Evolutionary conservation across 2,329 filamentous ascomycete genomes (phyloP), one percentile per base, ranked within the genome.

Genomic region (Aspergillus nomiae): DNA sequence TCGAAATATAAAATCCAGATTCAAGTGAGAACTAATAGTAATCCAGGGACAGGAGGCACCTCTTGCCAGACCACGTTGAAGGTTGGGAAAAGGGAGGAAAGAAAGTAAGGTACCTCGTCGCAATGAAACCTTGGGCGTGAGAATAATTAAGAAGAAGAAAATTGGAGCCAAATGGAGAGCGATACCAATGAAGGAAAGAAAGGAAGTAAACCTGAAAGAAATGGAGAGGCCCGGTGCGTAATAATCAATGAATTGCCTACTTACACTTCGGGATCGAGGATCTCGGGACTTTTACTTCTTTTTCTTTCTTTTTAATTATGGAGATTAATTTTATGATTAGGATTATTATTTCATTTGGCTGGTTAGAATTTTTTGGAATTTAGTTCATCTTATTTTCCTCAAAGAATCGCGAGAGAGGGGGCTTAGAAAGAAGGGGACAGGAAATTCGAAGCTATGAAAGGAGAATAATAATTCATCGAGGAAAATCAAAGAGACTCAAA

Each of bases 161-260:
- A 69, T 10, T 55, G 51, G 51, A 55, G 70, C 66, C 65, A 68
- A 68, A 66, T 66, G 67, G 63, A 68, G 65, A 63, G 48, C 46
- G 24, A 51, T 51, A n/a, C 48, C 48, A 51, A 51, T 51, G 48
- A 51, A 41, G 61, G 56, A 59, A 59, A 59, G 59, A 57, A 63
- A 51, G 46, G 30, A 61, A 65, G 58, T 56, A 62, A 67, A 62
- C 63, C 56, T 62, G 65, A 64, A 69, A 63, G 64, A 62, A 55
- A 56, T 53, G 21, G 54, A 45, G 12, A 55, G 21, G 30, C 30
- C 46, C 41, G 38, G 19, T 51, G 48, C 48, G 48, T 51, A 51
- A 51, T 56, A 56, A 46, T 26, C 21, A 53, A 12, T 54, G 34
- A 60, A 56, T 41, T 38, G 34, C 34, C 32, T 60, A 43, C 45